phyloP scores from a whole-genome alignment of 2,329 filamentous ascomycete species.

The Phialemonium atrogriseum region DNA sequence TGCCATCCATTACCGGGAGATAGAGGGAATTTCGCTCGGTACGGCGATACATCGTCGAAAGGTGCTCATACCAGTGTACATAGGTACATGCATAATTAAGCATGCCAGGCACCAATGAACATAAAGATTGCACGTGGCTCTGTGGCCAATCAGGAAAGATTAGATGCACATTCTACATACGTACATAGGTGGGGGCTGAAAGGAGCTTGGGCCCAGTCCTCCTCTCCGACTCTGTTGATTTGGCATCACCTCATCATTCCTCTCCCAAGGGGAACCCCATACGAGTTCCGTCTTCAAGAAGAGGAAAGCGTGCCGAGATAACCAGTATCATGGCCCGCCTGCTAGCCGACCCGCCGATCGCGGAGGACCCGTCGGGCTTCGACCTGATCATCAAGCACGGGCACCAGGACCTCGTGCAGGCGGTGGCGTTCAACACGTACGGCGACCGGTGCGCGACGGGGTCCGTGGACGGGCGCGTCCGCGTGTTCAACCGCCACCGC shows the following conservation, averaged over 20 bases:
- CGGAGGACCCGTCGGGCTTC: slow-evolving; percentile 39
- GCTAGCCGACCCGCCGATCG: slow-evolving; percentile 18
- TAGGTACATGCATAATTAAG: too few species aligned
- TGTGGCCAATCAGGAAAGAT: slow-evolving; percentile 4
- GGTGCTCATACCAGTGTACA: too few species aligned
- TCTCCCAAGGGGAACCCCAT: too few species aligned
- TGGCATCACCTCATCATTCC: too few species aligned
- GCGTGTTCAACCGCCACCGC: slow-evolving; percentile 79
- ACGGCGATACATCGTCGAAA: too few species aligned
- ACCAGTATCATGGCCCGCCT: slow-evolving; percentile 20
- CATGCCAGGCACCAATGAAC: too few species aligned
- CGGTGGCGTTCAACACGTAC: slow-evolving; percentile 85
- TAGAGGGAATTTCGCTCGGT: too few species aligned
- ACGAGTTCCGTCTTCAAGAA: slow-evolving; percentile 8
- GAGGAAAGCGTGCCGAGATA: too few species aligned
- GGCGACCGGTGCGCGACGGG: slow-evolving; percentile 87
- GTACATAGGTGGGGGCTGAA: background rate
- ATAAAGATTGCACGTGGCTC: too few species aligned
- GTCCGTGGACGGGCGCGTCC: slow-evolving; percentile 85
- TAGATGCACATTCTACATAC: background rate
- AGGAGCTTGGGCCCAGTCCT: slow-evolving; percentile 12
- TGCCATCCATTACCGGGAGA: too few species aligned
- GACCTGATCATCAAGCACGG: slow-evolving; percentile 61
- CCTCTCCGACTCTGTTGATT: background rate
- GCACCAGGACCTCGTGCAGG: slow-evolving; percentile 73